Conservation (phyloP, 2,329 filamentous ascomycete genomes). For the Mycosphaerella arachidis region DNA sequence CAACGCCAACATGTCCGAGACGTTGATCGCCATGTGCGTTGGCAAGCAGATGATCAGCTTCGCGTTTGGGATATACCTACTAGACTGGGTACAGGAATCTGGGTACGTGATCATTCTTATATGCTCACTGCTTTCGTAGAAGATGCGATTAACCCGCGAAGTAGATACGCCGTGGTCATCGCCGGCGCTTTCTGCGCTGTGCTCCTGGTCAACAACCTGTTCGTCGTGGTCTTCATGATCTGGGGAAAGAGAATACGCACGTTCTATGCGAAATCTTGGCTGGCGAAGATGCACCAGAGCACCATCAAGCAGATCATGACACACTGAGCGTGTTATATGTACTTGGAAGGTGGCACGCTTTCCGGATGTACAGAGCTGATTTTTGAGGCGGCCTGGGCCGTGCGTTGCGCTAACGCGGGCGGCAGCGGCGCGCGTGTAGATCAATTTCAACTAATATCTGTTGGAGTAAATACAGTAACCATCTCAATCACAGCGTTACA, state of each 20-base stretch:
- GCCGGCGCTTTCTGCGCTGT: slow-evolving; percentile 35
- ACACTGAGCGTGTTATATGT: slow-evolving; percentile 4
- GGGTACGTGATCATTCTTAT: not conserved
- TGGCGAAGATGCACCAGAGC: slow-evolving; percentile 31
- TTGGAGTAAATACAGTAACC: no score
- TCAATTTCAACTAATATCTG: no score
- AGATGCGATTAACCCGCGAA: not conserved
- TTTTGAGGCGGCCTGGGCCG: no score
- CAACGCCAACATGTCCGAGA: slow-evolving; percentile 56
- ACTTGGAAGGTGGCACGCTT: not conserved
- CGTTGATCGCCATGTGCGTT: slow-evolving; percentile 48
- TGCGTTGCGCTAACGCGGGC: no score
- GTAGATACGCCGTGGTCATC: slow-evolving; percentile 33
- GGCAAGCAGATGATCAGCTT: slow-evolving; percentile 37
- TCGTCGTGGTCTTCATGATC: slow-evolving; percentile 33
- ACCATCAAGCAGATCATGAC: slow-evolving; percentile 20
- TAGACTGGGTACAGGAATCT: not conserved
- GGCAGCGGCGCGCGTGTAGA: no score
- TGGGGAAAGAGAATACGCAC: slow-evolving; percentile 34
- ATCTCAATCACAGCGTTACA: no score
- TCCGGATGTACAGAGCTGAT: not conserved
- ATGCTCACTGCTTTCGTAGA: not conserved
- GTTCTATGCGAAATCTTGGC: slow-evolving; percentile 30
- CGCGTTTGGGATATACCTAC: slow-evolving; percentile 27
- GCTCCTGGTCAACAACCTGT: slow-evolving; percentile 33